phyloP scores from a whole-genome alignment of 2,329 filamentous ascomycete species.

The Stenocarpella maydis region DNA sequence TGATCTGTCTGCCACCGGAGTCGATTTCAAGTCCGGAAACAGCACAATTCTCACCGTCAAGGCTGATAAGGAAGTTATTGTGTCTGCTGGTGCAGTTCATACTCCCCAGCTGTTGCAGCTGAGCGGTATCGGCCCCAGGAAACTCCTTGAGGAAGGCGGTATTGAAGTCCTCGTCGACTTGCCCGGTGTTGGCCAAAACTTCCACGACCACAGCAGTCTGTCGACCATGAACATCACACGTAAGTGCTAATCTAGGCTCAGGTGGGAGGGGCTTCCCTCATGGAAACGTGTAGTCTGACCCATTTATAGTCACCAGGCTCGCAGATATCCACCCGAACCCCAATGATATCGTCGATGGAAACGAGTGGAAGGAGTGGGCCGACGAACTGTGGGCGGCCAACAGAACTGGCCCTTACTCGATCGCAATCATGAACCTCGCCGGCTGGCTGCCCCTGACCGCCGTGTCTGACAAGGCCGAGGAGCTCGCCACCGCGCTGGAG shows the following conservation, averaged over 20 bases:
- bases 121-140: slow-evolving; percentile 49
- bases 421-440: slow-evolving; percentile 46
- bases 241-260: slow-evolving; percentile 36
- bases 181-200: slow-evolving; percentile 57
- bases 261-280: background rate
- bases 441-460: slow-evolving; percentile 49
- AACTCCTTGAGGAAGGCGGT: slow-evolving; percentile 52
- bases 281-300: background rate
- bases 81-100: slow-evolving; percentile 52
- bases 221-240: slow-evolving; percentile 40
- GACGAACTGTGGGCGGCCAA: slow-evolving; percentile 43
- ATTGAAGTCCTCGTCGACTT: slow-evolving; percentile 53
- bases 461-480: slow-evolving; percentile 44
- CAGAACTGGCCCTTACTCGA: slow-evolving; percentile 44
- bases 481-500: slow-evolving; percentile 45
- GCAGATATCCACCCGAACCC: slow-evolving; percentile 41
- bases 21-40: slow-evolving; percentile 42
- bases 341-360: slow-evolving; percentile 40
- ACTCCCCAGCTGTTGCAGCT: slow-evolving; percentile 49
- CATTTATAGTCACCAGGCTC: slow-evolving; percentile 1
- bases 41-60: slow-evolving; percentile 36
- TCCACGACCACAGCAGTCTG: slow-evolving; percentile 55
- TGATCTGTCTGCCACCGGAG: slow-evolving; percentile 42
- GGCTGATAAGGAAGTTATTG: slow-evolving; percentile 51
- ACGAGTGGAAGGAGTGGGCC: slow-evolving; percentile 39